Base-by-base conservation (phyloP, 768 basidiomycete species). In the Pleurotus platypus region DNA sequence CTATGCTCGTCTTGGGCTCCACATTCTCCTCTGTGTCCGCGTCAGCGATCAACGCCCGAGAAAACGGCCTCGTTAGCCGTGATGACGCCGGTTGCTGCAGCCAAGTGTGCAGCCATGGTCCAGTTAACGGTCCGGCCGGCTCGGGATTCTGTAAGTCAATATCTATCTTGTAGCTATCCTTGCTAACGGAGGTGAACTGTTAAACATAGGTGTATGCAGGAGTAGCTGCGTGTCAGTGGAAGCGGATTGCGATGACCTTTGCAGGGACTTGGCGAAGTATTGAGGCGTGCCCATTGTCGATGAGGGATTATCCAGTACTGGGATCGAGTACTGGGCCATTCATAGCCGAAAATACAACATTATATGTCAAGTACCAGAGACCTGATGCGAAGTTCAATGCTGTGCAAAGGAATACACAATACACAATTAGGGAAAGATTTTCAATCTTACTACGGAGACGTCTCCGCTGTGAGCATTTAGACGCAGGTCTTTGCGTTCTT, bases 191-290 rank as follows among this genome's bases (percentile, higher is more conserved):
- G 9, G 9, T 35, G 30, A 11, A 11, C 39, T 13, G 22, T 11
- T 12, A 22, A 20, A 18, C 18, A 13, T 24, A 54, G 51, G 51
- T 7, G 38, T 54, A 22, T 54, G 51, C 51, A 54, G 24, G 39
- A 54, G 51, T 8, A 54, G 51, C 51, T 54, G 51, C 22, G 39
- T 42, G 18, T 54, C 51, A 18, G 51, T 54, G 4, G 51, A 54
- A n/a, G 39, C 35, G 9, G 51, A 54, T 24, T 54, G 51, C n/a
- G 51, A 54, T 24, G 39, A 20, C 3, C 12, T 16, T 18, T 48
- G 55, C 43, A 46, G 30, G 18, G 55, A 46, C 42, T 35, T 35
- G 30, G 30, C 30, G 30, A 35, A 35, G 30, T 35, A 35, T 35
- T 35, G 9, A 35, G 9, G 30, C 9, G 11, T 3, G 30, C 11